Percentiles rank a stretch among this genome's conserved stretches.
Evolutionary conservation across 2,329 filamentous ascomycete genomes (phyloP).

Genomic region (Kalmusia sp.): DNA sequence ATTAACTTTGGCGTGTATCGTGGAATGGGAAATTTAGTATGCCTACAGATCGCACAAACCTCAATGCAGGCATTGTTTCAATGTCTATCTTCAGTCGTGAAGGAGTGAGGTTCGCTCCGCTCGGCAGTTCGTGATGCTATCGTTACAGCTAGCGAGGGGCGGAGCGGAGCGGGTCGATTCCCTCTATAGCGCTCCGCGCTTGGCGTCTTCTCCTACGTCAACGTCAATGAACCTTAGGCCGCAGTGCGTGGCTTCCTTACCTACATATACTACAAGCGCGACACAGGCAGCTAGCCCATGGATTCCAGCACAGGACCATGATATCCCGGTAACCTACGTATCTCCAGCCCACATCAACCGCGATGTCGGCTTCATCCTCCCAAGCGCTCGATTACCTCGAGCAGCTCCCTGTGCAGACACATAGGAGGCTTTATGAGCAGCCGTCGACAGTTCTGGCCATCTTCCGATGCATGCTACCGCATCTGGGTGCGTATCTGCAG

Average conservation of each 20-base stretch:
- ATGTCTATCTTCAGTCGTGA: conserved; percentile 6
- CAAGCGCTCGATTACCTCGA: conserved; percentile 89
- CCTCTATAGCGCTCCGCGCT: conserved; percentile 25
- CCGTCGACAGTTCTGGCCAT: conserved; percentile 94
- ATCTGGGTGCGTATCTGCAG: conserved; percentile 67
- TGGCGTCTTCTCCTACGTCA: conserved; percentile 12
- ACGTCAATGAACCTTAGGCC: conserved; percentile 29
- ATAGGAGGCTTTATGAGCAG: conserved; percentile 91
- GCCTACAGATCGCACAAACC: conserved; percentile 70
- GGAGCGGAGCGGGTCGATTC: conserved; percentile 9
- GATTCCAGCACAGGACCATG: conserved; percentile 25
- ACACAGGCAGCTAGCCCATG: not conserved
- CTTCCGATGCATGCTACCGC: conserved; percentile 95
- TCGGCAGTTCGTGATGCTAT: conserved; percentile 19
- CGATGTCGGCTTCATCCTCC: conserved; percentile 63
- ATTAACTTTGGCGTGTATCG: conserved; percentile 25
- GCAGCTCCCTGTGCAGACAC: conserved; percentile 86
- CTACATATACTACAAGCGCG: not conserved
- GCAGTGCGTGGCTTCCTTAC: conserved; percentile 14
- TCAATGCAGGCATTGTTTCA: conserved; percentile 54
- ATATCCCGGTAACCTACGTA: conserved; percentile 35
- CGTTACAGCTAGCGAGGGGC: conserved; percentile 3
- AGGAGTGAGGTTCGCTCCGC: conserved; percentile 29
- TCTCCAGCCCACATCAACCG: conserved; percentile 44
- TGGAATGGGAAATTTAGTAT: not conserved